Evolutionary conservation across 345 rosid species (phyloP).

Genomic region (Camelina sativa): DNA sequence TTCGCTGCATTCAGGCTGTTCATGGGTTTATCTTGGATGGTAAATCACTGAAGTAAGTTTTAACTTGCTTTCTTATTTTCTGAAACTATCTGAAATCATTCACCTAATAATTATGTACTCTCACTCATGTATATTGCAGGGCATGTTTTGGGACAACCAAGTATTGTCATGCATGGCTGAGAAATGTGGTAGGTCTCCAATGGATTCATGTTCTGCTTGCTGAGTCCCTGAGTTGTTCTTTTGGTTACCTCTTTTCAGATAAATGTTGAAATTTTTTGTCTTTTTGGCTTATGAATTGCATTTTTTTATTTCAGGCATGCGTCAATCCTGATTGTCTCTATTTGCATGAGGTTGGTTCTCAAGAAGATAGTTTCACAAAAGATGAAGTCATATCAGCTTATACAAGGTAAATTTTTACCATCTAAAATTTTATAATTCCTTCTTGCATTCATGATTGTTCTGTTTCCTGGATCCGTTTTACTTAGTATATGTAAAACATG

Average conservation of each 20-base stretch:
- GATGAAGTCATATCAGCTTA: constrained; percentile 72
- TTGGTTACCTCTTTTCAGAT: constrained; percentile 18
- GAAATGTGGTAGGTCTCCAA: constrained; percentile 59
- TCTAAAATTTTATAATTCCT: neutral
- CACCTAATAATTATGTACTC: neutral
- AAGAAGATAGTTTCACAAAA: constrained; percentile 76
- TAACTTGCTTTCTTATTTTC: constrained; percentile 4
- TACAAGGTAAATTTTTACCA: constrained; percentile 51
- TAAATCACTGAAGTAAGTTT: constrained; percentile 65
- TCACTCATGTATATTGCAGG: constrained; percentile 42
- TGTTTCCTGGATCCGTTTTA: constrained; percentile 15
- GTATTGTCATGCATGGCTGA: constrained; percentile 84
- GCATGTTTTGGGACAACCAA: constrained; percentile 89
- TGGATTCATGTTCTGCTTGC: neutral
- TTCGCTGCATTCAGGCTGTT: constrained; percentile 74
- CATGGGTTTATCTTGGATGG: constrained; percentile 75
- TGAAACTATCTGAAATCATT: constrained; percentile 6
- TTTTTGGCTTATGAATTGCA: constrained; percentile 26
- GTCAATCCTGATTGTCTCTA: constrained; percentile 73
- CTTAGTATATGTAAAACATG: constrained; percentile 18
- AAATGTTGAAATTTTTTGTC: neutral
- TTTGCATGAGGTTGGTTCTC: constrained; percentile 76
- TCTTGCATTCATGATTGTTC: neutral
- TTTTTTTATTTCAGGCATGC: constrained; percentile 60
- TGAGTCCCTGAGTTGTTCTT: neutral